Conservation (phyloP, 2,329 filamentous ascomycete species). For the Neoscytalidium dimidiatum region DNA sequence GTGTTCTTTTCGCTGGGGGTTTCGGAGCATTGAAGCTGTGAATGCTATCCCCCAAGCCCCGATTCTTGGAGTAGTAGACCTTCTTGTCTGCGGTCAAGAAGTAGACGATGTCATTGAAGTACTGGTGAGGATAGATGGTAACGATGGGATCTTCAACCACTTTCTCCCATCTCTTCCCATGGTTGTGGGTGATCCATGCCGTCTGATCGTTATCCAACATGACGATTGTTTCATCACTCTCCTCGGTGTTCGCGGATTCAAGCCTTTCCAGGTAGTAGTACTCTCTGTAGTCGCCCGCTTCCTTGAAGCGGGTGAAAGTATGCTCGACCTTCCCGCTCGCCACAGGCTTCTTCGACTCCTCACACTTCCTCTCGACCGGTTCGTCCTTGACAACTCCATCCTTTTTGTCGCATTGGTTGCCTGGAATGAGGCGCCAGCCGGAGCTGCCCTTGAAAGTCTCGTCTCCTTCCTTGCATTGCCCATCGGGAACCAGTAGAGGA, state of each 20-base stretch:
- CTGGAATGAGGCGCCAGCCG: conserved; percentile 87
- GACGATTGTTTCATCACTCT: conserved; percentile 72
- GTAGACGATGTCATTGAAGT: conserved; percentile 83
- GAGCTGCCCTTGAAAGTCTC: conserved; percentile 82
- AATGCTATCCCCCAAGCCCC: conserved; percentile 64
- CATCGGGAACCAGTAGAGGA: conserved; percentile 66
- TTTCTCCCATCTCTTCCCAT: conserved; percentile 84
- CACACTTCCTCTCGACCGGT: conserved; percentile 72
- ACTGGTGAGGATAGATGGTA: conserved; percentile 73
- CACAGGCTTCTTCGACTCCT: conserved; percentile 58
- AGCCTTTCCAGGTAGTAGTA: conserved; percentile 80
- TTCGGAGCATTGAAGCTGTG: conserved; percentile 72
- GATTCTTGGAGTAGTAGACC: conserved; percentile 80
- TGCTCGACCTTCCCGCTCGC: conserved; percentile 67
- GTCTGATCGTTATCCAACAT: conserved; percentile 60
- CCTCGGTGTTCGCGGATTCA: conserved; percentile 55
- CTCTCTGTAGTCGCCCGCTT: conserved; percentile 51
- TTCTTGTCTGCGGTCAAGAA: conserved; percentile 71
- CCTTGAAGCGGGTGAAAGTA: conserved; percentile 64
- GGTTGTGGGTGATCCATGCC: conserved; percentile 77
- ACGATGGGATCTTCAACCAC: conserved; percentile 70
- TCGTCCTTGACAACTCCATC: conserved; percentile 46
- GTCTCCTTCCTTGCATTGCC: conserved; percentile 69
- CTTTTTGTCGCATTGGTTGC: conserved; percentile 47
- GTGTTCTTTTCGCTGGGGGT: conserved; percentile 53